phyloP scores from a whole-genome alignment of 352 stramenopile genomes.

The Pythium sp. region DNA sequence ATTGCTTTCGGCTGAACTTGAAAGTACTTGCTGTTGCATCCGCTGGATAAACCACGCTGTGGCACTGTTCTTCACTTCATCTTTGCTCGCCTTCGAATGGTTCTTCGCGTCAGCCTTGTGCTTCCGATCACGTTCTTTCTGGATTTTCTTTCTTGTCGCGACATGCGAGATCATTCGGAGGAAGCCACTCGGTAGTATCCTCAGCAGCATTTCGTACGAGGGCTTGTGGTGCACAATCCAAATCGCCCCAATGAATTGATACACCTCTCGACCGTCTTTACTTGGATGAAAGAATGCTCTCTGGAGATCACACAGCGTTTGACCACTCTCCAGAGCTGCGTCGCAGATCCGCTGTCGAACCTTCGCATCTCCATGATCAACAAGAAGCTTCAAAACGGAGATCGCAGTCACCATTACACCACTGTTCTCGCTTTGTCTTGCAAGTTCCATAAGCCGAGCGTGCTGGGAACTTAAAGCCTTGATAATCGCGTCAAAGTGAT shows the following conservation, averaged over 20 bases:
- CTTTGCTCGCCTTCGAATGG: constrained; percentile 27
- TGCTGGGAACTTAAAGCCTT: constrained; percentile 59
- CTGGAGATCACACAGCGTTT: constrained; percentile 56
- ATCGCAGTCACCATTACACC: constrained; percentile 58
- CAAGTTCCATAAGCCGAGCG: constrained; percentile 44
- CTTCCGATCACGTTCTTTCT: constrained; percentile 45
- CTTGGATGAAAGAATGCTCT: constrained; percentile 70
- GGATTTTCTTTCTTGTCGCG: constrained; percentile 55
- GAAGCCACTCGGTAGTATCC: constrained; percentile 68
- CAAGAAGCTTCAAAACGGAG: constrained; percentile 62
- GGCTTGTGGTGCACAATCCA: constrained; percentile 75
- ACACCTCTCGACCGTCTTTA: constrained; percentile 56
- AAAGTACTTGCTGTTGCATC: constrained; percentile 59
- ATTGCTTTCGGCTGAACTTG: constrained; percentile 28
- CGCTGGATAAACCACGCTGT: constrained; percentile 67
- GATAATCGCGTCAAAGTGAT: constrained; percentile 69
- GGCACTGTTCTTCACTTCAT: constrained; percentile 12
- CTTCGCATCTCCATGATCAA: constrained; percentile 67
- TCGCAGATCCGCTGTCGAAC: constrained; percentile 68
- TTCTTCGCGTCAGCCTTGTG: constrained; percentile 28
- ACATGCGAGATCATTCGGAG: constrained; percentile 71
- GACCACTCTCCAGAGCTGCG: constrained; percentile 52
- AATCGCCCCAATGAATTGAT: constrained; percentile 71
- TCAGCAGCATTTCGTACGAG: constrained; percentile 64
- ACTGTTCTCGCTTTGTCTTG: constrained; percentile 42